Base-by-base conservation (phyloP, 768 basidiomycete genomes). In the Rubroboletus pulcherrimus region DNA sequence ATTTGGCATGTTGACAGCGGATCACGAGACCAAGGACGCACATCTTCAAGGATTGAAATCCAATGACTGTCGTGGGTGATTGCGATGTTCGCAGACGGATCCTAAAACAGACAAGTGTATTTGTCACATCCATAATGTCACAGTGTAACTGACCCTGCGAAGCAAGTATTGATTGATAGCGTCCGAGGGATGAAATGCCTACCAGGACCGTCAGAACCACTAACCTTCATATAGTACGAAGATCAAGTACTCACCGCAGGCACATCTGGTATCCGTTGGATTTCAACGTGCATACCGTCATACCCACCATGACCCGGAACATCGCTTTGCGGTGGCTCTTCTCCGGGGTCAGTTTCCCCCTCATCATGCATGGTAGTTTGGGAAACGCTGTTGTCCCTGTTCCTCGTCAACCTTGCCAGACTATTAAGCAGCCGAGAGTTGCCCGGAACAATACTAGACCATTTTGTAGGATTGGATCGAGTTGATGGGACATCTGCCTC, bases 21-120 rank as follows among this genome's bases (percentile, higher is more conserved):
- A 45, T 19, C 19, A 26, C 31, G 29, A 39, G 30, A 31, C 2
- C 3, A n/a, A 44, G 2, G 35, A 33, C 53, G 8, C 21, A 55
- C 54, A 7, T 54, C 37, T 39, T 54, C 54, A 15, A 55, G 51
- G n/a, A 55, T 37, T 26, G 51, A 54, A 24, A 45, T 55, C 54
- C 55, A 61, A 41, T 37, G 34, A 24, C 19, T 40, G 21, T 57
- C 57, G 1, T 56, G 49, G 17, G 55, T 51, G 37, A 58, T 47
- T 17, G 57, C 54, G 10, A 58, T 29, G 21, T 49, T 35, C 12
- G 55, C 55, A 14, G 38, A 57, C 24, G 55, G 48, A 10, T 45
- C 41, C 57, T 57, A 34, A 33, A 10, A 5, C 6, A 19, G 24
- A 34, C 8, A 5, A 7, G 1, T 9, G 17, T 53, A 24, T 19